Conservation (phyloP, 495 filamentous ascomycete genomes). For the Ascobolus immersus region DNA sequence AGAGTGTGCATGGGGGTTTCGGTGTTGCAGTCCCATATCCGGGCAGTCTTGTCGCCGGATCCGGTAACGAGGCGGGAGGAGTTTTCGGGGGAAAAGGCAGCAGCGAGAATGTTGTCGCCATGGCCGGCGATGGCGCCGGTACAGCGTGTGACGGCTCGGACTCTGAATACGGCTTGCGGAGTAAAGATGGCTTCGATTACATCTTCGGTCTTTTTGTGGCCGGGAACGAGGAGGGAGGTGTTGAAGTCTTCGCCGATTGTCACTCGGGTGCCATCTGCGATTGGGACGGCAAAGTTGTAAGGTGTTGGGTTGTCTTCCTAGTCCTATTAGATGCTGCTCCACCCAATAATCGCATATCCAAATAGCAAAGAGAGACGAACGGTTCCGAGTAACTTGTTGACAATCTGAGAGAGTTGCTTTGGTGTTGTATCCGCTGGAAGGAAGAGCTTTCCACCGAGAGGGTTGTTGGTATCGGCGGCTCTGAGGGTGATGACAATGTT, state of each 20-base stretch:
- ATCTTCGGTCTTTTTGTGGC: slow-evolving; percentile 43
- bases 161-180: slow-evolving; percentile 82
- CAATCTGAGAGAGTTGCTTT: slow-evolving; percentile 71
- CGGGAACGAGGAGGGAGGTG: slow-evolving; percentile 37
- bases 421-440: slow-evolving; percentile 51
- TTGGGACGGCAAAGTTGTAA: slow-evolving; percentile 55
- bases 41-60: slow-evolving; percentile 71
- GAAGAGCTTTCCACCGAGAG: slow-evolving; percentile 34
- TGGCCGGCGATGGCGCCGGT: slow-evolving; percentile 74
- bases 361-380: slow-evolving; percentile 28
- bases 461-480: slow-evolving; percentile 46
- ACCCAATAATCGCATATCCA: too few species aligned
- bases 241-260: slow-evolving; percentile 48
- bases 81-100: slow-evolving; percentile 60
- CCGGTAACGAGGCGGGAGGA: slow-evolving; percentile 69
- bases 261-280: slow-evolving; percentile 25
- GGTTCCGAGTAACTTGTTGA: slow-evolving; percentile 68
- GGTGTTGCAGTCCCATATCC: slow-evolving; percentile 89
- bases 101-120: slow-evolving; percentile 70
- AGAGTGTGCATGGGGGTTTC: slow-evolving; percentile 73
- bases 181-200: slow-evolving; percentile 53
- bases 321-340: slow-evolving; percentile 6
- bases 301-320: slow-evolving; percentile 61
- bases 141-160: slow-evolving; percentile 74
- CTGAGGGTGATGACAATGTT: slow-evolving; percentile 67